phyloP scores from a whole-genome alignment of 805 yeast species.

The Metschnikowia anglica region DNA sequence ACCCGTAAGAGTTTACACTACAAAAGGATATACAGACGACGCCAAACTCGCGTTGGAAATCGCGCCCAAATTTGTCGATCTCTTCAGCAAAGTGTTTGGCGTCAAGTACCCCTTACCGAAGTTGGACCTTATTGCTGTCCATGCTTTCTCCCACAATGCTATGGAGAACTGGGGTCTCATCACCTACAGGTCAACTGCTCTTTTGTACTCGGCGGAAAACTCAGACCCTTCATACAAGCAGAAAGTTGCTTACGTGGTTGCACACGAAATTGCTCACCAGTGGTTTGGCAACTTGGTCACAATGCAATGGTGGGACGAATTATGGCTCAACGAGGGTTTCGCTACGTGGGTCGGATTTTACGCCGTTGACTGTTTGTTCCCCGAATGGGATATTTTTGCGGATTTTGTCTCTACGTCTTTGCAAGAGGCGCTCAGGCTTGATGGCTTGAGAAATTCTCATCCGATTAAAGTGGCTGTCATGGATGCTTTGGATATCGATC shows the following conservation, averaged over 20 bases:
- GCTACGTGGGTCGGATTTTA: conserved; percentile 83
- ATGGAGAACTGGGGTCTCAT: conserved; percentile 92
- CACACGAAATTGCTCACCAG: conserved; percentile 87
- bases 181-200: conserved; percentile 58
- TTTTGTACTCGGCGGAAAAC: conserved; percentile 44
- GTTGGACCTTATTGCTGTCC: conserved; percentile 76
- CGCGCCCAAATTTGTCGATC: conserved; percentile 52
- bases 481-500: conserved; percentile 76
- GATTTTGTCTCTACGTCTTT: conserved; percentile 51
- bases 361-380: conserved; percentile 67
- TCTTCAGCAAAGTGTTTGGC: conserved; percentile 48
- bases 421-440: conserved; percentile 52
- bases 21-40: conserved; percentile 47
- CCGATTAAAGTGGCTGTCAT: conserved; percentile 82
- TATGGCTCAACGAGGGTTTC: conserved; percentile 88
- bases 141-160: conserved; percentile 78
- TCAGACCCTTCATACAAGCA: conserved; percentile 56
- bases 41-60: conserved; percentile 49
- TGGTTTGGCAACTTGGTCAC: conserved; percentile 91
- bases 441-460: conserved; percentile 63
- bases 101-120: conserved; percentile 73
- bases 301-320: conserved; percentile 92
- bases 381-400: conserved; percentile 78
- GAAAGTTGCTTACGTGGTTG: conserved; percentile 78
- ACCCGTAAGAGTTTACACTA: conserved; percentile 53